Conservation (phyloP, 2,329 filamentous ascomycete genomes). For the Alternaria consortialis region DNA sequence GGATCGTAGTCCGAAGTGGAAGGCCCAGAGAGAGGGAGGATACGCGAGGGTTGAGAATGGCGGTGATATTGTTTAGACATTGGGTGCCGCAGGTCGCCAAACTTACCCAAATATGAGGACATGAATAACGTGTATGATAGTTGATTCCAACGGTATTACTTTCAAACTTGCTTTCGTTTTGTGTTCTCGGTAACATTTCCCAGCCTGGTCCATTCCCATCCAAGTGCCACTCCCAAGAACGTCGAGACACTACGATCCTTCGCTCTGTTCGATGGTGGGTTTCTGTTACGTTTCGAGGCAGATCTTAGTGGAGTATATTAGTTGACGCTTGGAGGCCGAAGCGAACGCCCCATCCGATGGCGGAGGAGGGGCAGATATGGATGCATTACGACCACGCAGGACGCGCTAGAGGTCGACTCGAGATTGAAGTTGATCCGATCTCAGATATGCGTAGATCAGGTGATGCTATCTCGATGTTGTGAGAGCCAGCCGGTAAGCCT, state of each 20-base stretch:
- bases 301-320: constrained; percentile 35
- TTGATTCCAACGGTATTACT: constrained; percentile 1
- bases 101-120: neutral
- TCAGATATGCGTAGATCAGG: constrained; percentile 3
- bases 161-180: neutral
- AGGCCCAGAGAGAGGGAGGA: constrained; percentile 26
- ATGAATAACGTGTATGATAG: neutral
- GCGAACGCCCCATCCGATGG: constrained; percentile 25
- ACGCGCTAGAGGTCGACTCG: neutral
- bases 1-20: constrained; percentile 35
- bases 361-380: constrained; percentile 26
- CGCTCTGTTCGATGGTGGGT: constrained; percentile 11
- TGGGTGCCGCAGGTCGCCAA: neutral
- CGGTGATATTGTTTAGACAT: constrained; percentile 6
- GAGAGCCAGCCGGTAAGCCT: constrained; percentile 3
- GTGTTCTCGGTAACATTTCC: neutral
- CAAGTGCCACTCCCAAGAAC: neutral
- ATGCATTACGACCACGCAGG: neutral
- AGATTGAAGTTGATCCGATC: neutral
- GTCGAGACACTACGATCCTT: constrained; percentile 7
- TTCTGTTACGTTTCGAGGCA: constrained; percentile 39
- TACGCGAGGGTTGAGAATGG: constrained; percentile 30
- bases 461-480: neutral
- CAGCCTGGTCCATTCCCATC: neutral
- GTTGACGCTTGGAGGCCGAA: constrained; percentile 16